Evolutionary conservation across 495 filamentous ascomycete species (phyloP).

Genomic region (Barbatosphaeria neglecta): DNA sequence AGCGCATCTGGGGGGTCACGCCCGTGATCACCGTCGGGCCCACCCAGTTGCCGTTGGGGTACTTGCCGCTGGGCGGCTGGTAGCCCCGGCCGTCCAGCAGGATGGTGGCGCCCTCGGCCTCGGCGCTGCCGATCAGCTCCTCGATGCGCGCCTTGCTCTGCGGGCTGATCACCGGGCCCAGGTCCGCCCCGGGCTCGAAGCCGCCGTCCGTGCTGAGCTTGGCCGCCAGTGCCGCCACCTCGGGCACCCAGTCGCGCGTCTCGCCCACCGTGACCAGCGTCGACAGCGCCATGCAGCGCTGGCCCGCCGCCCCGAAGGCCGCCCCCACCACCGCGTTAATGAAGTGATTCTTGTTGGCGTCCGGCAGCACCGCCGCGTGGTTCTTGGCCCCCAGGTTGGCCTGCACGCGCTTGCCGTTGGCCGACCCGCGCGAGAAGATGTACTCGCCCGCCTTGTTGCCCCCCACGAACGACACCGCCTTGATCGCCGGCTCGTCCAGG

Average conservation of each 20-base stretch:
- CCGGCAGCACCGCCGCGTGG: conserved; percentile 87
- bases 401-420: conserved; percentile 87
- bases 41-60: conserved; percentile 94
- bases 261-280: conserved; percentile 90
- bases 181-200: conserved; percentile 86
- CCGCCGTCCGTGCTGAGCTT: conserved; percentile 82
- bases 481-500: conserved; percentile 88
- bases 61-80: conserved; percentile 81
- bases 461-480: conserved; percentile 96
- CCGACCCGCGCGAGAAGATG: conserved; percentile 84
- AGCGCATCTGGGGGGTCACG: conserved; percentile 83
- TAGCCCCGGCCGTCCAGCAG: conserved; percentile 85
- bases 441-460: conserved; percentile 96
- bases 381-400: conserved; percentile 98
- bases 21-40: conserved; percentile 91
- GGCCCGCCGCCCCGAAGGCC: conserved; percentile 92
- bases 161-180: conserved; percentile 95
- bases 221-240: conserved; percentile 87
- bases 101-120: conserved; percentile 88
- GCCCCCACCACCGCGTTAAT: conserved; percentile 90
- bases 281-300: conserved; percentile 95
- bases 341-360: conserved; percentile 96
- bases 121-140: conserved; percentile 73
- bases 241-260: conserved; percentile 84
- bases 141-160: conserved; percentile 87